Conservation (phyloP, 2,329 filamentous ascomycete species). For the Aspergillus proliferans region DNA sequence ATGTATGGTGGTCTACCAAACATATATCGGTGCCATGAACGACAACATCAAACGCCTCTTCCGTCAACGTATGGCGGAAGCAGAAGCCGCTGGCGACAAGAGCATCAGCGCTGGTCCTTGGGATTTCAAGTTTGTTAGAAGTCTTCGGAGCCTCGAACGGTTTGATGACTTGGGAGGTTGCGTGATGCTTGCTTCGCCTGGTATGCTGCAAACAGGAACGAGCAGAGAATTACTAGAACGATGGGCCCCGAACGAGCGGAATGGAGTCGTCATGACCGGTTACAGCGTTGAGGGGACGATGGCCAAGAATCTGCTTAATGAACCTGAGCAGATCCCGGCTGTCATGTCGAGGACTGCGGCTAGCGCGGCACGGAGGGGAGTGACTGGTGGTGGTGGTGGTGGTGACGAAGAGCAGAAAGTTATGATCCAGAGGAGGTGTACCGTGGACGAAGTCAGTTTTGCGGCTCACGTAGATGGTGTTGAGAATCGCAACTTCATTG, state of each 20-base stretch:
- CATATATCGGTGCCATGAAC: conserved; percentile 97
- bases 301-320: conserved; percentile 91
- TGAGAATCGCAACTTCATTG: conserved; percentile 94
- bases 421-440: conserved; percentile 88
- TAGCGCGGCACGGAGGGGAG: conserved; percentile 50
- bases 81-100: conserved; percentile 74
- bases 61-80: conserved; percentile 82
- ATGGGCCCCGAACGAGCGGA: conserved; percentile 94
- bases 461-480: conserved; percentile 94
- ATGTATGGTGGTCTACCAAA: conserved; percentile 98
- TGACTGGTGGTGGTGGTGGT: conserved; percentile 45
- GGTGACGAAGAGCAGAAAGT: conserved; percentile 71
- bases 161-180: conserved; percentile 95
- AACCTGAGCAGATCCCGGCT: conserved; percentile 89
- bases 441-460: conserved; percentile 89
- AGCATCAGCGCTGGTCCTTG: conserved; percentile 67
- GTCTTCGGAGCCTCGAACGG: conserved; percentile 83
- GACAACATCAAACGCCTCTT: conserved; percentile 98
- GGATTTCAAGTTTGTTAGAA: conserved; percentile 94
- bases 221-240: conserved; percentile 86
- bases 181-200: conserved; percentile 94
- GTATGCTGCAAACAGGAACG: conserved; percentile 97
- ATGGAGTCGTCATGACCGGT: conserved; percentile 96
- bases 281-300: conserved; percentile 98
- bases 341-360: conserved; percentile 69